Conservation (phyloP, 495 filamentous ascomycete species). For the Xylona heveae region DNA sequence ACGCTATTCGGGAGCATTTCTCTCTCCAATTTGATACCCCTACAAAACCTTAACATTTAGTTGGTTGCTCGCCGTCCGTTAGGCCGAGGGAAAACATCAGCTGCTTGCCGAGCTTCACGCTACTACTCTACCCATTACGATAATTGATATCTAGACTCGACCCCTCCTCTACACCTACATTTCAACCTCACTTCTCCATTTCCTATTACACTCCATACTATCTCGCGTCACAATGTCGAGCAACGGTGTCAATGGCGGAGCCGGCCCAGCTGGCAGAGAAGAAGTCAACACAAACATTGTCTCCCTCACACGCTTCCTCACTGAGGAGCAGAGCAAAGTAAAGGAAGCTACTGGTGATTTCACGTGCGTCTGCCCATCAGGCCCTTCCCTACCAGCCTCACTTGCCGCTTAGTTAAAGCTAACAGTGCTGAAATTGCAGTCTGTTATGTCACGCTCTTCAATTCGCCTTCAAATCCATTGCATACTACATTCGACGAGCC, state of each 20-base stretch:
- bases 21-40: too few relatives aligned
- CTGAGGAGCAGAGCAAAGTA: constrained; percentile 83
- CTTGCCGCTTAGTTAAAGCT: not conserved
- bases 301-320: constrained; percentile 85
- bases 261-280: constrained; percentile 30
- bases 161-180: constrained; percentile 3
- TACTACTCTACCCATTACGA: too few relatives aligned
- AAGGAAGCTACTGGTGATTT: constrained; percentile 95
- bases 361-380: constrained; percentile 38
- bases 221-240: constrained; percentile 20
- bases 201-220: constrained; percentile 2
- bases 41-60: too few relatives aligned
- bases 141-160: constrained; percentile 9
- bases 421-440: constrained; percentile 19
- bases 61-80: too few relatives aligned
- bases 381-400: not conserved
- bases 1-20: too few relatives aligned
- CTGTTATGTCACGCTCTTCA: constrained; percentile 93
- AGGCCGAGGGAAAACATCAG: too few relatives aligned
- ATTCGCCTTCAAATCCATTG: constrained; percentile 98
- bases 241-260: constrained; percentile 14
- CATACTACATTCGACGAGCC: constrained; percentile 95
- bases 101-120: too few relatives aligned
- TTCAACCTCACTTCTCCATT: constrained; percentile 2
- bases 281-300: constrained; percentile 89